phyloP scores from a whole-genome alignment of 257 asterid species.

The Petunia secreta region DNA sequence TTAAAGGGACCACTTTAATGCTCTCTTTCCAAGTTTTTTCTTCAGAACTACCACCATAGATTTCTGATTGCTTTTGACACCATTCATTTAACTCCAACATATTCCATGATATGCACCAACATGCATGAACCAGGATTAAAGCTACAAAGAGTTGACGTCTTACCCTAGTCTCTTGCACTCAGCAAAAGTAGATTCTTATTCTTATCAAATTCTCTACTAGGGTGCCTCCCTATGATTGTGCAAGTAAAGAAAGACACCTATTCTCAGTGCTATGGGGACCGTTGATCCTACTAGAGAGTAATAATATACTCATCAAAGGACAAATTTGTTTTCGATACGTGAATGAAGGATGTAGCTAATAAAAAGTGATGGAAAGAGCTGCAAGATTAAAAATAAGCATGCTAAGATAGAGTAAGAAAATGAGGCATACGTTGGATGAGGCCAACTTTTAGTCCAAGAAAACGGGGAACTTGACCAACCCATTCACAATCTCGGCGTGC shows the following conservation, averaged over 20 bases:
- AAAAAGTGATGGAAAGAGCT: conserved; percentile 26
- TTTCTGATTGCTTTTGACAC: background rate
- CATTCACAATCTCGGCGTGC: conserved; percentile 99
- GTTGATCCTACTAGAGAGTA: background rate
- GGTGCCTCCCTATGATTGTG: background rate
- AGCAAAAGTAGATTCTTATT: background rate
- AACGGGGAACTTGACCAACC: conserved; percentile 99
- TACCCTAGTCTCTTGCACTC: background rate
- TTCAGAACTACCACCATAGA: background rate
- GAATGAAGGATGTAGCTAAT: background rate
- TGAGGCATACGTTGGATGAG: conserved; percentile 89
- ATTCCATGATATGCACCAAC: conserved; percentile 1
- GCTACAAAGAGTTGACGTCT: background rate
- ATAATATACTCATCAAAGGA: conserved; percentile 5
- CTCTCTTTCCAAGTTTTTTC: conserved; percentile 4
- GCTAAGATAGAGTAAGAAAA: conserved; percentile 27
- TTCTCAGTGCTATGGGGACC: conserved; percentile 7
- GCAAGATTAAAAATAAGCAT: conserved; percentile 16
- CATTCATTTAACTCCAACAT: conserved; percentile 2
- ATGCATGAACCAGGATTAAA: background rate
- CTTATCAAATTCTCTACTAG: background rate
- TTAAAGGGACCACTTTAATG: background rate
- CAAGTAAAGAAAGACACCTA: background rate
- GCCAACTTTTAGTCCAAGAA: conserved; percentile 98
- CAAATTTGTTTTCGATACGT: background rate